Percentiles rank a stretch among this genome's conserved stretches.
Evolutionary conservation across 768 basidiomycete genomes (phyloP).

Genomic region (Lactifluus subvellereus): DNA sequence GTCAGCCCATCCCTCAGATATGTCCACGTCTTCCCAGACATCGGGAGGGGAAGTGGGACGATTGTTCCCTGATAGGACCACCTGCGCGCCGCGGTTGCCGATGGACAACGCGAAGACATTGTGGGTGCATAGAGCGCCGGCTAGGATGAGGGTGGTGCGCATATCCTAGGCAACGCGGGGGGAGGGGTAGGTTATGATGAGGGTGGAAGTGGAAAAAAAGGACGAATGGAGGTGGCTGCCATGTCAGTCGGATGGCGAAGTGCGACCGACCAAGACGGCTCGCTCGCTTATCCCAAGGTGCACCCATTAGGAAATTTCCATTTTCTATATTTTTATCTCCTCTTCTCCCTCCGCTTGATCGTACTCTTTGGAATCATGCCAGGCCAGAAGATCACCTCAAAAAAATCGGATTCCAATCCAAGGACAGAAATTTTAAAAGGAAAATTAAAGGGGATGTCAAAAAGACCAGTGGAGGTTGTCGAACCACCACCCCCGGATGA

Average conservation of each 20-base stretch:
- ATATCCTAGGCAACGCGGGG: constrained; percentile 1
- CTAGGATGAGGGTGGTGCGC: not conserved
- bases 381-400: not conserved
- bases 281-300: not conserved
- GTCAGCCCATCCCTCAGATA: constrained; percentile 49
- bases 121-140: not conserved
- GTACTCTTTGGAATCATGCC: not conserved
- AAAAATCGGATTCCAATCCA: not conserved
- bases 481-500: not conserved
- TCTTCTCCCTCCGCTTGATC: not conserved
- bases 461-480: not conserved
- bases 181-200: no score
- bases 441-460: not conserved
- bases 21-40: constrained; percentile 18
- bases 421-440: not conserved
- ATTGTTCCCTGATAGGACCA: not conserved
- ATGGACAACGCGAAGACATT: not conserved
- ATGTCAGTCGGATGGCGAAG: not conserved
- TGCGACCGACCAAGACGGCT: not conserved
- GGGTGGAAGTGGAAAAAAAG: not conserved
- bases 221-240: not conserved
- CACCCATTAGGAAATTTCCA: not conserved
- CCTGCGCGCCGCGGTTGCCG: not conserved
- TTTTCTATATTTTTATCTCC: not conserved
- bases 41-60: not conserved